These are phyloP conservation scores for Elsinoe batatas DNA, from an alignment of 2,329 filamentous ascomycete species.

Conservation along the genomic window DNA sequence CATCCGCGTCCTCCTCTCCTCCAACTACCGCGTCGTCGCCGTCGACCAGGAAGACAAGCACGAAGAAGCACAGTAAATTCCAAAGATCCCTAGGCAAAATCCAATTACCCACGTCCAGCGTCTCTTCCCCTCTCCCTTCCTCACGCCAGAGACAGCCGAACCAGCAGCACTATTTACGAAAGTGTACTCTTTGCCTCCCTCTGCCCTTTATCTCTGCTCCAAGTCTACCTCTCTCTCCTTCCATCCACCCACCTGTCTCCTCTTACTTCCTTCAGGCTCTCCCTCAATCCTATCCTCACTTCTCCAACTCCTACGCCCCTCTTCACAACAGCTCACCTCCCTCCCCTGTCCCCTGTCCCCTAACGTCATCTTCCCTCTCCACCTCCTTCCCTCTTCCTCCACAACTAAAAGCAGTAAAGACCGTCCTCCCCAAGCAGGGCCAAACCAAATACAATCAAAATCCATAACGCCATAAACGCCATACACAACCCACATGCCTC, in stretches of 20 bases:
- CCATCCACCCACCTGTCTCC: too few relatives aligned
- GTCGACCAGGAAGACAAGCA: not conserved
- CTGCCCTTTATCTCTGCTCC: not conserved
- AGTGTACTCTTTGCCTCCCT: not conserved
- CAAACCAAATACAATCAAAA: not conserved
- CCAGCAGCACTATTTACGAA: slow-evolving; percentile 12
- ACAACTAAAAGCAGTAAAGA: slow-evolving; percentile 1
- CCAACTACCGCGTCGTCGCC: not conserved
- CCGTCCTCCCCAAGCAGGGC: not conserved
- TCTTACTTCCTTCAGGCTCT: too few relatives aligned
- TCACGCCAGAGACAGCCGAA: not conserved
- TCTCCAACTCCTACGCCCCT: too few relatives aligned
- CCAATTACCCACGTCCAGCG: not conserved
- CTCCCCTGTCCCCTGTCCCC: not conserved
- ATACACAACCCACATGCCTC: not conserved
- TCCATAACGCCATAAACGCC: not conserved
- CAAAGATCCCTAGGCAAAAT: not conserved
- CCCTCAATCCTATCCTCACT: too few relatives aligned
- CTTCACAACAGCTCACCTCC: too few relatives aligned
- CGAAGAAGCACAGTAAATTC: not conserved
- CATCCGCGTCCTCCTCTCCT: not conserved
- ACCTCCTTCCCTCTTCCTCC: not conserved
- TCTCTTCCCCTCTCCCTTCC: not conserved
- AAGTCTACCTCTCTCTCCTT: too few relatives aligned
- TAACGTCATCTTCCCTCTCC: not conserved